These are phyloP conservation scores for Aurifilum marmelostoma DNA, from an alignment of 2,329 filamentous ascomycete species.

Conservation along the genomic window DNA sequence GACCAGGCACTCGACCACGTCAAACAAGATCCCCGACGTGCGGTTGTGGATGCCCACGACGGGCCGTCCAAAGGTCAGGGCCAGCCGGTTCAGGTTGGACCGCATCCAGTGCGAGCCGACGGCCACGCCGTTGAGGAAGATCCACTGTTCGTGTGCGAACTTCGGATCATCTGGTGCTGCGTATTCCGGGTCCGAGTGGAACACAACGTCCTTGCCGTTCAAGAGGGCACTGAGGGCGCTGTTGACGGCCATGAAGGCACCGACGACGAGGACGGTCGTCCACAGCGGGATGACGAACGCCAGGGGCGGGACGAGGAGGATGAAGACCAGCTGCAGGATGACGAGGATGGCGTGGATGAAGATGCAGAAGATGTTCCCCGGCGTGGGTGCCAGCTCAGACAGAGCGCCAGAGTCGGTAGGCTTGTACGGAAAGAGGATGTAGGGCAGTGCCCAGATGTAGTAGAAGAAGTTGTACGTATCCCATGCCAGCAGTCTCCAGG, in stretches of 20 bases:
- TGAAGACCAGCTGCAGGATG: slow-evolving; percentile 62
- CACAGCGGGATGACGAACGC: slow-evolving; percentile 53
- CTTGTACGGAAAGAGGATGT: slow-evolving; percentile 61
- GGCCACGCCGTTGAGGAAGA: slow-evolving; percentile 78
- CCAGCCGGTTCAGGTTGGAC: slow-evolving; percentile 71
- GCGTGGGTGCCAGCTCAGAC: slow-evolving; percentile 66
- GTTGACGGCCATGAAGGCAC: slow-evolving; percentile 54
- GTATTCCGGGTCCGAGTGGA: slow-evolving; percentile 57
- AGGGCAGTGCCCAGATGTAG: slow-evolving; percentile 60
- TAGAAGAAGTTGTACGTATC: slow-evolving; percentile 60
- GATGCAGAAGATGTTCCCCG: slow-evolving; percentile 60
- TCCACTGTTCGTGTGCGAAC: slow-evolving; percentile 66
- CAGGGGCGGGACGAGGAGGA: slow-evolving; percentile 58
- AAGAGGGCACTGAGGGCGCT: slow-evolving; percentile 54
- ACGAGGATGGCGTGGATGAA: slow-evolving; percentile 61
- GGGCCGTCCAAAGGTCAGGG: slow-evolving; percentile 71
- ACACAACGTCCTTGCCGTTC: slow-evolving; percentile 55
- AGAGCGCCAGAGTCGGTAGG: slow-evolving; percentile 57
- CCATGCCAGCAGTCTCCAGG: slow-evolving; percentile 53
- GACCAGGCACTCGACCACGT: slow-evolving; percentile 75
- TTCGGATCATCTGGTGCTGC: slow-evolving; percentile 53
- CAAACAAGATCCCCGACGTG: slow-evolving; percentile 75
- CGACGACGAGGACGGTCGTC: slow-evolving; percentile 45
- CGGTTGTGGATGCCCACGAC: slow-evolving; percentile 76
- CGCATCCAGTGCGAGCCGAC: slow-evolving; percentile 68